Evolutionary conservation across 805 yeast species (phyloP).

Genomic region (Candida maltosa): DNA sequence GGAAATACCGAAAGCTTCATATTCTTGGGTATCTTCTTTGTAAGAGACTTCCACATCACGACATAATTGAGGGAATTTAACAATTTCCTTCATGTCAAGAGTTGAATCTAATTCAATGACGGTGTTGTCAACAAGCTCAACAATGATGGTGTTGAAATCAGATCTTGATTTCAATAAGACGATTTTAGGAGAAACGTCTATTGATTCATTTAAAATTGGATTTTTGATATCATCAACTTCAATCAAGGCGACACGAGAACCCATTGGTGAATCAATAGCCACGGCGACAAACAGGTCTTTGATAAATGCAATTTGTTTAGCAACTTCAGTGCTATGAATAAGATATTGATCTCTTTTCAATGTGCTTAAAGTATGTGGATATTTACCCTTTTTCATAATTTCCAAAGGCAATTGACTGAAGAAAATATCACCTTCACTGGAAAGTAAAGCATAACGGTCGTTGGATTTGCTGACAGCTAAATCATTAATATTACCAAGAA

Average conservation of each 20-base stretch:
- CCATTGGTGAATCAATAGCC: slow-evolving; percentile 49
- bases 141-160: slow-evolving; percentile 49
- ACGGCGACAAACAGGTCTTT: slow-evolving; percentile 53
- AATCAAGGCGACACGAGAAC: slow-evolving; percentile 50
- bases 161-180: slow-evolving; percentile 55
- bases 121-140: slow-evolving; percentile 63
- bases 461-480: slow-evolving; percentile 63
- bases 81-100: slow-evolving; percentile 28
- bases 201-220: slow-evolving; percentile 38
- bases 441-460: slow-evolving; percentile 54
- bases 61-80: slow-evolving; percentile 69
- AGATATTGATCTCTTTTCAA: slow-evolving; percentile 34
- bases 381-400: slow-evolving; percentile 44
- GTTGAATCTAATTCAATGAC: slow-evolving; percentile 40
- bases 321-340: slow-evolving; percentile 35
- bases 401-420: slow-evolving; percentile 46
- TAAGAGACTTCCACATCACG: slow-evolving; percentile 48
- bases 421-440: slow-evolving; percentile 35
- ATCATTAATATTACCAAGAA: slow-evolving; percentile 53
- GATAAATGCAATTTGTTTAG: slow-evolving; percentile 64
- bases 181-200: slow-evolving; percentile 48
- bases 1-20: slow-evolving; percentile 65
- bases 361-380: slow-evolving; percentile 39
- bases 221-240: slow-evolving; percentile 39
- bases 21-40: slow-evolving; percentile 16